These are phyloP conservation scores for Eleusine coracana DNA, from an alignment of 176 grass and related monocot genomes.

Conservation along the genomic window DNA sequence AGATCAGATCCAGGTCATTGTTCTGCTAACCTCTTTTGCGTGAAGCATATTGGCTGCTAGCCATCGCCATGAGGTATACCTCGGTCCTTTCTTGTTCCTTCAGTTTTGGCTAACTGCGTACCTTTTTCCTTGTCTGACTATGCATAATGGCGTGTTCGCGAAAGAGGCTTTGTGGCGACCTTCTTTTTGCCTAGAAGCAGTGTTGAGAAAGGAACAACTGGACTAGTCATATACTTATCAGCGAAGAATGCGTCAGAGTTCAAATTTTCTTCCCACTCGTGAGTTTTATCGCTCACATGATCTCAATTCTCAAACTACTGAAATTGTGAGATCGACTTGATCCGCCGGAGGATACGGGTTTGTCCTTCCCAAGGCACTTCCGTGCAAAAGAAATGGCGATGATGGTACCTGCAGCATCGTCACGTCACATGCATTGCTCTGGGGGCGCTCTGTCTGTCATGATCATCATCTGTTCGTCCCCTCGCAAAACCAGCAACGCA, in stretches of 20 bases:
- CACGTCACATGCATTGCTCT: conserved; percentile 21
- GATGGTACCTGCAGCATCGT: neutral
- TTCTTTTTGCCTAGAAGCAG: neutral
- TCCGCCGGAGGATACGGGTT: neutral
- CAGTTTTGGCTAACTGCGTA: neutral
- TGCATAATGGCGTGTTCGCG: neutral
- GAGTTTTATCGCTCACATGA: neutral
- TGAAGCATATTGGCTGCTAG: neutral
- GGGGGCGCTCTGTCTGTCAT: neutral
- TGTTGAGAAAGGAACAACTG: neutral
- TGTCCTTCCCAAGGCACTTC: neutral
- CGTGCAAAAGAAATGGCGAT: neutral
- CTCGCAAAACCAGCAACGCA: conserved; percentile 10
- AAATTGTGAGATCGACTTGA: conserved; percentile 9
- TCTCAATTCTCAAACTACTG: too few species aligned
- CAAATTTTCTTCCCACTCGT: neutral
- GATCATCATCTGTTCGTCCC: neutral
- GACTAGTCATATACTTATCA: too few species aligned
- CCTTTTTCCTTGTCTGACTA: neutral
- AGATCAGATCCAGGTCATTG: neutral
- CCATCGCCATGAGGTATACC: neutral
- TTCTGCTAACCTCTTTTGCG: neutral
- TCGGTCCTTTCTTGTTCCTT: neutral
- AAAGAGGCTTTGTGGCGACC: neutral
- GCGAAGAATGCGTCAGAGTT: neutral